Base-by-base conservation (phyloP, 2,329 filamentous ascomycete species). In the Paramyrothecium sp. region DNA sequence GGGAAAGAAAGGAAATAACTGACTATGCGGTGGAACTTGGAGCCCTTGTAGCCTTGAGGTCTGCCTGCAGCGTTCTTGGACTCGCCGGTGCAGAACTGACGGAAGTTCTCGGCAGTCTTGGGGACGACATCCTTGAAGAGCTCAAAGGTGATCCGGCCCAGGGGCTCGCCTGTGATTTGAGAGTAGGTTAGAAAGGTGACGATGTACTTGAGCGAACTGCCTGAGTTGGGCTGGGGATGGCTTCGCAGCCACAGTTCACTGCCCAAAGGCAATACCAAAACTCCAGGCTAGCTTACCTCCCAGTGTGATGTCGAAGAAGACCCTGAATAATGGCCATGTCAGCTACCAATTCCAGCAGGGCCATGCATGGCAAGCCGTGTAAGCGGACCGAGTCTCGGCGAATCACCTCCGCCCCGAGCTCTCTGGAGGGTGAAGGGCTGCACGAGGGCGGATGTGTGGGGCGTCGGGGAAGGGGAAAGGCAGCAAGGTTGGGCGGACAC, bases 71-170 rank as follows among this genome's bases (percentile, higher is more conserved):
- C 74, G 69, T 90, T 90, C 77, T 92, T 96, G 63, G 84, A 88
- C 79, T 98, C 94, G 66, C 95, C 95, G 0, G 94, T 98, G 78
- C 93, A 97, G 78, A 97, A 97, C 71, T 96, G 92, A 51, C 93
- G 90, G 73, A 99, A 98, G 79, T 98, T 98, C 75, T 98, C 95
- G 30, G 92, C 91, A 10, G 95, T 98, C 67, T 88, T 89, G 61
- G 93, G 92, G 0, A 92, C 90, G 21, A 89, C 81, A 75, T 96
- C 84, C 60, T 88, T 87, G 80, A 95, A 97, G 60, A 99, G 86
- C 75, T 97, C 91, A 73, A 97, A 92, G 63, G 90, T 93, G 69
- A 97, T 87, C 57, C 92, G 88, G 61, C 93, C 93, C 17, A 97
- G 84, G 3, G 91, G 88, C 69, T 96, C 91, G 60, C 92, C 92